Evolutionary conservation across 371 early-diverging fungal species (phyloP).

Genomic region (Circinella minor): DNA sequence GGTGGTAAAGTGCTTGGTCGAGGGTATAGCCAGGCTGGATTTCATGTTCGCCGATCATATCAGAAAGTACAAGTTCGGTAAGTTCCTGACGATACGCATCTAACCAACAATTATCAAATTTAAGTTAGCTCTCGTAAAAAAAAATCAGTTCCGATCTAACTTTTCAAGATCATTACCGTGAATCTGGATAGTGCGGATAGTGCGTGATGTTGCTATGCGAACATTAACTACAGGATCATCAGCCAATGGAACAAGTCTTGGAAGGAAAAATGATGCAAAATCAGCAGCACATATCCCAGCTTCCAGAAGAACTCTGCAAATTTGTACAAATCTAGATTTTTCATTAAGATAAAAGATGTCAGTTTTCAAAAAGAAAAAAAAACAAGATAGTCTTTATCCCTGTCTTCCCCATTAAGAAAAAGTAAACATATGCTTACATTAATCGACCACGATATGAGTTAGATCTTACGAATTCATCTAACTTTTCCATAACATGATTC

Average conservation of each 20-base stretch:
- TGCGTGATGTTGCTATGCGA: constrained; percentile 42
- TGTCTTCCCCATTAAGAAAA: neutral
- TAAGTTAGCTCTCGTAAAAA: no score
- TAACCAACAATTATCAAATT: neutral
- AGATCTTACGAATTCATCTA: constrained; percentile 52
- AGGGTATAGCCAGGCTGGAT: constrained; percentile 27
- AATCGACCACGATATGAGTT: constrained; percentile 45
- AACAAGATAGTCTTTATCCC: neutral
- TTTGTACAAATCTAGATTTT: constrained; percentile 39
- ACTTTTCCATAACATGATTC: constrained; percentile 53
- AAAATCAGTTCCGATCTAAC: no score
- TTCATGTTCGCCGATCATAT: constrained; percentile 19
- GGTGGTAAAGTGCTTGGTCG: constrained; percentile 35
- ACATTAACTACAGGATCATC: constrained; percentile 49
- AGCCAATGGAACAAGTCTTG: constrained; percentile 34
- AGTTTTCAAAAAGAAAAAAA: neutral
- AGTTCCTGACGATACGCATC: constrained; percentile 26
- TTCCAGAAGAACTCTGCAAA: constrained; percentile 41
- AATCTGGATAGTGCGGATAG: constrained; percentile 29
- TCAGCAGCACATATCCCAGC: constrained; percentile 44
- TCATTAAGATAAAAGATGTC: neutral
- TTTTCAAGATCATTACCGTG: constrained; percentile 25
- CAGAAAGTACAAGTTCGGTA: constrained; percentile 10
- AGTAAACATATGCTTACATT: constrained; percentile 30
- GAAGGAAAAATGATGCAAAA: constrained; percentile 49